Evolutionary conservation across 805 yeast genomes (phyloP).

Genomic region (Kuraishia ogatae): DNA sequence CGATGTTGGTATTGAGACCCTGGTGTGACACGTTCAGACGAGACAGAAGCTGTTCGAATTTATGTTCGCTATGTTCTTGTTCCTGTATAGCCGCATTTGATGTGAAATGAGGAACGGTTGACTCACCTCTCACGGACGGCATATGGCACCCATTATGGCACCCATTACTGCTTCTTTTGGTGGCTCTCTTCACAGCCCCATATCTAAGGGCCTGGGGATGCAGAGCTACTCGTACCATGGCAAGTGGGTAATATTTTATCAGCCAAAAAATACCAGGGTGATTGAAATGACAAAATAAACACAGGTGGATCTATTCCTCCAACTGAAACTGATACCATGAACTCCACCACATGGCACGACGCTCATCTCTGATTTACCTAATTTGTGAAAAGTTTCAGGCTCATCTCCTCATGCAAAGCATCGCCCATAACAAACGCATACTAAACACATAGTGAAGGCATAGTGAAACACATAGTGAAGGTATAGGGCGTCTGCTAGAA

Average conservation of each 20-base stretch:
- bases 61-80: background rate
- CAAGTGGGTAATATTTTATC: too few species aligned
- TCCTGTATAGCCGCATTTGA: background rate
- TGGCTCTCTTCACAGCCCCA: background rate
- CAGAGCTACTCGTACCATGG: background rate
- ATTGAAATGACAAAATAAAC: too few species aligned
- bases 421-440: background rate
- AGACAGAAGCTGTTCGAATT: background rate
- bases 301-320: too few species aligned
- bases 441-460: background rate
- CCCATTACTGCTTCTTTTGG: too few species aligned
- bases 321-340: too few species aligned
- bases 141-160: too few species aligned
- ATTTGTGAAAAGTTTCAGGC: background rate
- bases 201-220: background rate
- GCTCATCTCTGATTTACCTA: background rate
- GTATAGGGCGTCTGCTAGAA: too few species aligned
- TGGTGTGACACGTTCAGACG: background rate
- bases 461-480: too few species aligned
- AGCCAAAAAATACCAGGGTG: too few species aligned
- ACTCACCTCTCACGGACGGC: background rate
- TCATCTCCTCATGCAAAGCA: background rate
- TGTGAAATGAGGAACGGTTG: background rate
- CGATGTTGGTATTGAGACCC: background rate
- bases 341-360: background rate